A percentile compares a stretch with the other conserved stretches of the same genome.
Conservation (phyloP, 768 basidiomycete species). For the Chlorophyllum brunneum region DNA sequence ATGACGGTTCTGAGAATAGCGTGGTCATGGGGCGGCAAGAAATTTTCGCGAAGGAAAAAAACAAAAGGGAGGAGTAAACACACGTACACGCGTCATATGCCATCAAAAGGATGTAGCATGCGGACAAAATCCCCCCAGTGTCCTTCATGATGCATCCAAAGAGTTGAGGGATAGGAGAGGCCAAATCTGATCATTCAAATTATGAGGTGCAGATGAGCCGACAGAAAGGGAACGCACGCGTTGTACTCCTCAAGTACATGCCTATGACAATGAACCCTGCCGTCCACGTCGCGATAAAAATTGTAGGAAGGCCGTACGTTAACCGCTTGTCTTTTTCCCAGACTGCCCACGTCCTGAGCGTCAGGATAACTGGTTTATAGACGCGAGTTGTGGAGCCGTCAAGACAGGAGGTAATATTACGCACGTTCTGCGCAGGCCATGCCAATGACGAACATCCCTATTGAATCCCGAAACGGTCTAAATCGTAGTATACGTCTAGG, state of each 20-base stretch:
- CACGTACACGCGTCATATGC: slow-evolving; percentile 11
- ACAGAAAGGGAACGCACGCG: background rate
- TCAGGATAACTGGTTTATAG: slow-evolving; percentile 7
- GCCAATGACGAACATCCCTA: slow-evolving; percentile 12
- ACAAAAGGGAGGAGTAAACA: background rate
- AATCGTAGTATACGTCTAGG: background rate
- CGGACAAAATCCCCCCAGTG: background rate
- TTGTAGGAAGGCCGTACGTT: background rate
- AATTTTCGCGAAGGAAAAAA: background rate
- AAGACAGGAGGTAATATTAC: background rate
- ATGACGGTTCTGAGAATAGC: background rate
- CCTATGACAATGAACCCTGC: slow-evolving; percentile 5
- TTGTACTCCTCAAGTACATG: background rate
- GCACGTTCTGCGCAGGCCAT: slow-evolving; percentile 12
- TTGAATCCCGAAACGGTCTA: background rate
- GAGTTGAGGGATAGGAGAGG: slow-evolving; percentile 8
- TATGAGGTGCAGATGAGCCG: background rate
- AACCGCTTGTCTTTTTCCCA: slow-evolving; percentile 10
- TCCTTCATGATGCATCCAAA: slow-evolving; percentile 9
- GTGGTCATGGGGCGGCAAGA: background rate
- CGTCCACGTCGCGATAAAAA: slow-evolving; percentile 3
- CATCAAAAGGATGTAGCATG: slow-evolving; percentile 8
- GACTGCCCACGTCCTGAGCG: slow-evolving; percentile 12
- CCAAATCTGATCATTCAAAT: background rate
- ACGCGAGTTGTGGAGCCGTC: background rate